A percentile compares a stretch with the other conserved stretches of the same genome.
Conservation (phyloP, 345 rosid species). For the Lumnitzera racemosa region DNA sequence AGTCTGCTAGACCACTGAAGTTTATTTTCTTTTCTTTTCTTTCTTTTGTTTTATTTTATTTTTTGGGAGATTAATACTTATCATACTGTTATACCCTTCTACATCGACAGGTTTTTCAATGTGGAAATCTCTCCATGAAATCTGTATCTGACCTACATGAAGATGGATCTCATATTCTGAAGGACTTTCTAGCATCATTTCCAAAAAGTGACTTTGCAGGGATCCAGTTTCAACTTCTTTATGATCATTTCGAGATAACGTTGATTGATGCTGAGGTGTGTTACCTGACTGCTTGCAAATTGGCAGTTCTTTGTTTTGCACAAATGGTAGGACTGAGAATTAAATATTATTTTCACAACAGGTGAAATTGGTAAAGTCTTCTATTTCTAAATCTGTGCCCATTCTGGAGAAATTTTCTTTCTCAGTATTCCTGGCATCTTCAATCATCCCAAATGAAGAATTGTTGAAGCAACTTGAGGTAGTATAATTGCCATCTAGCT, state of each 20-base stretch:
- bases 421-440: slow-evolving; percentile 34
- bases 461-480: slow-evolving; percentile 72
- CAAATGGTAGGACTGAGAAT: too few species aligned
- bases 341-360: slow-evolving; percentile 28
- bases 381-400: slow-evolving; percentile 26
- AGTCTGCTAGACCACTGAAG: too few species aligned
- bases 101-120: too few species aligned
- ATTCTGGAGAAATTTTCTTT: slow-evolving; percentile 56
- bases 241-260: slow-evolving; percentile 47
- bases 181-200: slow-evolving; percentile 24
- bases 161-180: slow-evolving; percentile 9
- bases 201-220: slow-evolving; percentile 10
- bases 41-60: too few species aligned
- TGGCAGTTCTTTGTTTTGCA: too few species aligned
- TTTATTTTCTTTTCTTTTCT: too few species aligned
- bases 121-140: too few species aligned
- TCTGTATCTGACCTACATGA: not conserved
- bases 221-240: slow-evolving; percentile 42
- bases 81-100: too few species aligned
- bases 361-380: slow-evolving; percentile 39
- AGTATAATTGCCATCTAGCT: slow-evolving; percentile 11
- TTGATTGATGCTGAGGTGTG: slow-evolving; percentile 54
- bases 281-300: slow-evolving; percentile 1
- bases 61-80: too few species aligned
- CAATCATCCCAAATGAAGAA: slow-evolving; percentile 61